These are phyloP conservation scores for Casuarina equisetifolia DNA, from an alignment of 306 rosid species.

Conservation along the genomic window DNA sequence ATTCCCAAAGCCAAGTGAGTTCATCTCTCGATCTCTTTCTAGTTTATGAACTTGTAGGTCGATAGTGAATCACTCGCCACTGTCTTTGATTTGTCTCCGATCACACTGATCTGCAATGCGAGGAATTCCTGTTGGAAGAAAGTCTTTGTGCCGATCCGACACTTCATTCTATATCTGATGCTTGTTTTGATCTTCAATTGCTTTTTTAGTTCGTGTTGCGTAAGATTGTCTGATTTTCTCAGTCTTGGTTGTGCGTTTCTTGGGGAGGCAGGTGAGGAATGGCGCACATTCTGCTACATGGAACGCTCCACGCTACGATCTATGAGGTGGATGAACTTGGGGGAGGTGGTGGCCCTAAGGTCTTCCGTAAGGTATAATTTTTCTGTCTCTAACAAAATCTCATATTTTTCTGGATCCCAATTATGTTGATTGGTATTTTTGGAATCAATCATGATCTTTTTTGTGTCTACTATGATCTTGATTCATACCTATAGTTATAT, in stretches of 20 bases:
- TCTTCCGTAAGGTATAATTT: slow-evolving; percentile 60
- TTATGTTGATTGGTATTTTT: background rate
- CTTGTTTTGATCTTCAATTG: slow-evolving; percentile 5
- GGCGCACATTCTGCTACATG: slow-evolving; percentile 78
- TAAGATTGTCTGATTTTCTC: background rate
- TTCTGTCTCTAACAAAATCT: slow-evolving; percentile 2
- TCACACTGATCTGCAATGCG: background rate
- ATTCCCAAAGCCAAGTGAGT: slow-evolving; percentile 17
- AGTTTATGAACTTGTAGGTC: background rate
- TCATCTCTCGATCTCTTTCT: slow-evolving; percentile 12
- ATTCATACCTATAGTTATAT: too few species aligned
- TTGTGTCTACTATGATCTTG: too few species aligned
- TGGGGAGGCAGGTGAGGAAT: slow-evolving; percentile 61
- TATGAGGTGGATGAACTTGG: slow-evolving; percentile 70
- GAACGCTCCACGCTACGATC: slow-evolving; percentile 86
- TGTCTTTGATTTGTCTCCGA: background rate
- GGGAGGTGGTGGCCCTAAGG: slow-evolving; percentile 43
- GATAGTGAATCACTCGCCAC: background rate
- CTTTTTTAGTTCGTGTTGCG: slow-evolving; percentile 14
- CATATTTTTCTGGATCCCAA: background rate
- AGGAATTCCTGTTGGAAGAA: background rate
- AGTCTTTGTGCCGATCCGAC: slow-evolving; percentile 26
- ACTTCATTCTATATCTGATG: slow-evolving; percentile 24
- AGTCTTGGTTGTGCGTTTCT: background rate
- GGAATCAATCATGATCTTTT: too few species aligned